These are phyloP conservation scores for Lignosus rhinocerotis DNA, from an alignment of 1,284 basidiomycete species.

Conservation along the genomic window DNA sequence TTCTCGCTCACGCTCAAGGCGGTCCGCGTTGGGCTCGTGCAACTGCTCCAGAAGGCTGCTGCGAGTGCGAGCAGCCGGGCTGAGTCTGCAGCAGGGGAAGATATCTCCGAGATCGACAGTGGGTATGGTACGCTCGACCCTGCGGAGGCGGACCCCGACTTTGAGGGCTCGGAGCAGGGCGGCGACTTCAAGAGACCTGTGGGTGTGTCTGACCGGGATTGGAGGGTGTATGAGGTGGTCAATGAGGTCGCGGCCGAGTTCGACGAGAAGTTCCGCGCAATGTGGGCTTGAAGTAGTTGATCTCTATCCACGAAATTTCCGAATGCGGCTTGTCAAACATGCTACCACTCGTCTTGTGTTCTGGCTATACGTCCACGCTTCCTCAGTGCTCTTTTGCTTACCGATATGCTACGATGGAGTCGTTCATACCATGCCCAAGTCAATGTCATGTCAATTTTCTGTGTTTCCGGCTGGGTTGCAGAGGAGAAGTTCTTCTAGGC, in stretches of 20 bases:
- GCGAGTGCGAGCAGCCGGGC: constrained; percentile 22
- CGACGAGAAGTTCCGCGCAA: constrained; percentile 41
- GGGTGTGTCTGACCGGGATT: constrained; percentile 48
- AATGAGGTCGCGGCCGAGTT: constrained; percentile 47
- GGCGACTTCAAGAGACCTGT: constrained; percentile 34
- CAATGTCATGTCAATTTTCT: neutral
- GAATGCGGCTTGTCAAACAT: neutral
- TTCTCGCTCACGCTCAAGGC: constrained; percentile 53
- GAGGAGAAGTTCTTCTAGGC: neutral
- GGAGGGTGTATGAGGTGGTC: constrained; percentile 57
- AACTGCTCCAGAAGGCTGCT: constrained; percentile 42
- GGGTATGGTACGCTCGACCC: constrained; percentile 37
- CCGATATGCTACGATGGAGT: neutral
- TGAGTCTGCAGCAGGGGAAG: constrained; percentile 26
- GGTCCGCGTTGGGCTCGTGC: constrained; percentile 40
- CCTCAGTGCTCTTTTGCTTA: neutral
- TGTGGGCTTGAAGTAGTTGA: constrained; percentile 37
- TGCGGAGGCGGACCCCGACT: constrained; percentile 32
- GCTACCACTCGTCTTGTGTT: neutral
- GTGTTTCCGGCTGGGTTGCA: neutral
- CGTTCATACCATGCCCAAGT: too few species aligned
- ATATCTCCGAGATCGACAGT: constrained; percentile 32
- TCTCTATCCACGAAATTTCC: neutral
- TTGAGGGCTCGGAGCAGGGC: constrained; percentile 28
- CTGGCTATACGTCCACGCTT: neutral